Percentiles rank a stretch among this genome's conserved stretches.
Evolutionary conservation across 2,329 filamentous ascomycete genomes (phyloP).

Genomic region (Alternaria sp.): DNA sequence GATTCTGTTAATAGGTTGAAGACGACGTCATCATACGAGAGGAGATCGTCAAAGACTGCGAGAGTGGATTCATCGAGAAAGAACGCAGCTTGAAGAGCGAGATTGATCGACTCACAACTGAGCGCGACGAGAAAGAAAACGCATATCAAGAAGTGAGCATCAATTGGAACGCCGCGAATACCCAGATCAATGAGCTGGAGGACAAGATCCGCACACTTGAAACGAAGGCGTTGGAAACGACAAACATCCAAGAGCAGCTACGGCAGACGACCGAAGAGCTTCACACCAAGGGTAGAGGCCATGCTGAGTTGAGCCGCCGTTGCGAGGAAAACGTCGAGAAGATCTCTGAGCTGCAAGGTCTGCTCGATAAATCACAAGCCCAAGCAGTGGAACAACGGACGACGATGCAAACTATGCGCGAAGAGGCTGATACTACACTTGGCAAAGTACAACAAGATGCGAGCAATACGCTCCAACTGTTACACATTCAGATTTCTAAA

Average conservation of each 20-base stretch:
- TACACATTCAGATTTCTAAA: background rate
- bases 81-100: conserved; percentile 19
- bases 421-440: conserved; percentile 13
- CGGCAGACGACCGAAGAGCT: conserved; percentile 7
- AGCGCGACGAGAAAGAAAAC: conserved; percentile 21
- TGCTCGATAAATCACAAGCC: conserved; percentile 6
- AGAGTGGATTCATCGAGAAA: conserved; percentile 14
- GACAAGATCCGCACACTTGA: conserved; percentile 5
- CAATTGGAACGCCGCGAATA: conserved; percentile 13
- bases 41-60: conserved; percentile 10
- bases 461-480: conserved; percentile 6
- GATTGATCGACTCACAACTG: conserved; percentile 17
- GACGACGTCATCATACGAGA: background rate
- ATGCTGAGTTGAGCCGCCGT: conserved; percentile 2
- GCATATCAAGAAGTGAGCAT: background rate
- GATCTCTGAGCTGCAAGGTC: conserved; percentile 7
- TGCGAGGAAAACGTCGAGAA: background rate
- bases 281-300: conserved; percentile 7
- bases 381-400: conserved; percentile 17
- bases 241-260: conserved; percentile 15
- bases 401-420: conserved; percentile 12
- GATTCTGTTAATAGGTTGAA: background rate
- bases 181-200: conserved; percentile 8
- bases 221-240: conserved; percentile 7
- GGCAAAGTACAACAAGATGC: conserved; percentile 10